Base-by-base conservation (phyloP, 257 asterid species). In the Galeopsis tetrahit region DNA sequence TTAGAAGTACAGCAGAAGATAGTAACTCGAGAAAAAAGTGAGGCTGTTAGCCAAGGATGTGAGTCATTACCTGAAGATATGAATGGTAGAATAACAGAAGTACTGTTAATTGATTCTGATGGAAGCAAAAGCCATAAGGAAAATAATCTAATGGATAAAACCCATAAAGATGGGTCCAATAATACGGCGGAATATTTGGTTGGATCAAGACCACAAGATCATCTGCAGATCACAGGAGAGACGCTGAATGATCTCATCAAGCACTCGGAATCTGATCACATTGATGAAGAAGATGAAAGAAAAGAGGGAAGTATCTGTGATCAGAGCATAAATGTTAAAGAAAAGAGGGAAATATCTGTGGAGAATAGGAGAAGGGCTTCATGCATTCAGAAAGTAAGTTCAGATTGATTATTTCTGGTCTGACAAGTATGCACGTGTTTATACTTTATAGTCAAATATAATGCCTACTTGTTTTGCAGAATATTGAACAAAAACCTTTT, bases 311-410 rank as follows among this genome's bases (percentile, higher is more conserved):
- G 28, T 21, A 21, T 21, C 28, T 21, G 52, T 73, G 81, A 77
- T 65, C 80, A 53, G 69, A 75, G 70, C 44, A 68, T 72, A 69
- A 74, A 75, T 40, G 11, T 64, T 51, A 74, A 75, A 64, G 85
- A 75, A 66, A 83, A 64, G 62, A 77, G 51, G 70, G 85, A 75
- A 73, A 38, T 68, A 46, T 39, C 73, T 32, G 63, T 36, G 6
- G 82, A 84, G 68, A 79, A 78, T 36, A 48, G 76, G 74, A 77
- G 81, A 70, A 77, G 33, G 61, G 70, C 79, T 31, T 67, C 79
- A 38, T 70, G 80, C 64, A 34, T 63, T 63, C 78, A 83, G 53
- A 74, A 75, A 44, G 92, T 92, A 81, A 85, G 92, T 68, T 84
- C 39, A 14, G 35, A 61, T 57, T 49, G 63, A 48, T 65, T 31